These are phyloP conservation scores for Sarocladium oryzae DNA, from an alignment of 2,329 filamentous ascomycete species.

Conservation along the genomic window DNA sequence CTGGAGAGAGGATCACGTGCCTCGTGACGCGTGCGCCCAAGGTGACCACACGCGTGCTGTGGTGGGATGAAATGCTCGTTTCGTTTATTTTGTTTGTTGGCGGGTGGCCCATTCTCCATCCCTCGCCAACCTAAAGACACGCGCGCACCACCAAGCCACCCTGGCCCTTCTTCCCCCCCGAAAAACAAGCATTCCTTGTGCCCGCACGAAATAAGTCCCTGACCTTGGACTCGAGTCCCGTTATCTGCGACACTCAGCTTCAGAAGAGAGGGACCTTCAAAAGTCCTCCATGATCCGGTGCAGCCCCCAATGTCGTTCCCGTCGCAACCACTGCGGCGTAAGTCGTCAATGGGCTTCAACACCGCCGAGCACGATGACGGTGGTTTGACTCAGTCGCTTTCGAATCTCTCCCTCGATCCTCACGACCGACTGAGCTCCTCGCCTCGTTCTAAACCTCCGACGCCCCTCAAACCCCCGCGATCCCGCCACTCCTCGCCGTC, in stretches of 20 bases:
- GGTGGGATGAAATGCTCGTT: constrained; percentile 3
- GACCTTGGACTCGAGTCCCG: constrained; percentile 7
- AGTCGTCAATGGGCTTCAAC: constrained; percentile 22
- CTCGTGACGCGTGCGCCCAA: neutral
- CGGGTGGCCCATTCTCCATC: too few relatives aligned
- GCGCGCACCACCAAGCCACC: neutral
- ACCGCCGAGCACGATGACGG: constrained; percentile 20
- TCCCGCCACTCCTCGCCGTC: constrained; percentile 34
- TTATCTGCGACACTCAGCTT: neutral
- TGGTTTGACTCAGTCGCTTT: constrained; percentile 35
- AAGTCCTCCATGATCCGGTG: constrained; percentile 10
- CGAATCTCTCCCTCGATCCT: constrained; percentile 31
- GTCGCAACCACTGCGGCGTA: constrained; percentile 25
- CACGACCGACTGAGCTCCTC: constrained; percentile 25
- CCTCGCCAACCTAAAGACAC: constrained; percentile 3
- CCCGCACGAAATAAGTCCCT: constrained; percentile 8
- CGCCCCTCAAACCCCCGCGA: constrained; percentile 28
- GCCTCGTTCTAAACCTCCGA: constrained; percentile 23
- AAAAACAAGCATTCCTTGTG: constrained; percentile 2
- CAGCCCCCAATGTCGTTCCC: constrained; percentile 18
- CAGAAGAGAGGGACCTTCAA: neutral
- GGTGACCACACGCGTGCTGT: neutral
- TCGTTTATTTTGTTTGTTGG: constrained; percentile 9
- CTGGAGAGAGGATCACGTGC: constrained; percentile 5
- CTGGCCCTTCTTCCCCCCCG: neutral